Conservation (phyloP, 2,329 filamentous ascomycete genomes). For the Fonsecaea pugnacius region DNA sequence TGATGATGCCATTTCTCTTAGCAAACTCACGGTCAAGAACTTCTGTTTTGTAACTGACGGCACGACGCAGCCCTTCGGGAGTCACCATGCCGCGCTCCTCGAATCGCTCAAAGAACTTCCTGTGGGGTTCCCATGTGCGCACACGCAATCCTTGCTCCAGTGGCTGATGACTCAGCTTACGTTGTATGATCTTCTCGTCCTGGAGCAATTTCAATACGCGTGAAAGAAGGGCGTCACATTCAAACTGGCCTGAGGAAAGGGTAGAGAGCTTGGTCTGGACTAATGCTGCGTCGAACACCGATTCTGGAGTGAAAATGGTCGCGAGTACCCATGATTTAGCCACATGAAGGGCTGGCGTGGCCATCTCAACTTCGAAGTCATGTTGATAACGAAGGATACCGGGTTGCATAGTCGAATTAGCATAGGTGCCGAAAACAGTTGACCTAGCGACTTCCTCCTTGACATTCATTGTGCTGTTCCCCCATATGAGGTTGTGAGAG, state of each 20-base stretch:
- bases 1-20: conserved; percentile 23
- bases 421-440: conserved; percentile 43
- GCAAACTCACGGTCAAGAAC: conserved; percentile 48
- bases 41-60: conserved; percentile 48
- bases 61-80: conserved; percentile 46
- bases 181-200: conserved; percentile 30
- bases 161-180: conserved; percentile 44
- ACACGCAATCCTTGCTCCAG: conserved; percentile 39
- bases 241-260: conserved; percentile 28
- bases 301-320: conserved; percentile 51
- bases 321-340: conserved; percentile 56
- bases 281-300: conserved; percentile 46
- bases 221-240: conserved; percentile 42
- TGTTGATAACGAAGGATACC: conserved; percentile 12
- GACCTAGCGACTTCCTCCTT: conserved; percentile 44
- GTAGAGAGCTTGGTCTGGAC: conserved; percentile 41
- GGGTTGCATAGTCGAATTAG: conserved; percentile 12
- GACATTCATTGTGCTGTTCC: conserved; percentile 39
- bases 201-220: conserved; percentile 48
- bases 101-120: conserved; percentile 48
- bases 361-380: conserved; percentile 16
- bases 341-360: conserved; percentile 27
- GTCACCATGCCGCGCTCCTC: conserved; percentile 49
- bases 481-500: conserved; percentile 45
- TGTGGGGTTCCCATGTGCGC: conserved; percentile 26